Base-by-base conservation (phyloP, 2,329 filamentous ascomycete species). In the Coniella lustricola region DNA sequence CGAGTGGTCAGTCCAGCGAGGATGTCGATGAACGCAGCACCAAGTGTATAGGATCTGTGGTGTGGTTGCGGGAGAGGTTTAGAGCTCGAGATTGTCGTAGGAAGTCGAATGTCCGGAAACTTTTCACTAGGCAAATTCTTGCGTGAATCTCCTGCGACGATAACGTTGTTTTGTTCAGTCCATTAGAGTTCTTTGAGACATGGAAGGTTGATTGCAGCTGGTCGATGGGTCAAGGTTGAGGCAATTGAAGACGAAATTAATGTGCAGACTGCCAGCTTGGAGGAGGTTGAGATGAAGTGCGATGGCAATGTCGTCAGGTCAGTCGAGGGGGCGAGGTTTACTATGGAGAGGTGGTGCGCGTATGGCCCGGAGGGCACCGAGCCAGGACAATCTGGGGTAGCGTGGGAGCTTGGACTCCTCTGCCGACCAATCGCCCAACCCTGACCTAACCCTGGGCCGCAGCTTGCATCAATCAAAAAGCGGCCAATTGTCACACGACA, bases 311-410 rank as follows among this genome's bases (percentile, higher is more conserved):
- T 48, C 45, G 51, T 53, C 51, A 53, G 22, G 46, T 48, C 48
- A 44, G 35, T 48, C 48, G 48, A 50, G 44, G 44, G 42, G 48
- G 33, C 36, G 39, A 45, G 41, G 41, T 35, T 37, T 35, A 49
- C 17, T 36, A 37, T 48, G 44, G 20, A 36, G 49, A 51, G 49
- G 35, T 48, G 49, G 49, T 44, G 25, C 35, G 45, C 16, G 22
- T 14, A n/a, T 22, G 16, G 29, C 32, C 31, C 36, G 35, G 37
- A 46, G 21, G 32, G 29, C 33, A 52, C 49, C 50, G 51, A 53
- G 50, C 50, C 43, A 49, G 46, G 42, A 49, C 50, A 52, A 50
- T 52, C 50, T 42, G 50, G 50, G 50, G 50, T 50, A 52, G 50
- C 44, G 34, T 25, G 32, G 48, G 38, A 35, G 46, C 50, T 41